Conservation (phyloP, 345 rosid species). For the Theobroma cacao region DNA sequence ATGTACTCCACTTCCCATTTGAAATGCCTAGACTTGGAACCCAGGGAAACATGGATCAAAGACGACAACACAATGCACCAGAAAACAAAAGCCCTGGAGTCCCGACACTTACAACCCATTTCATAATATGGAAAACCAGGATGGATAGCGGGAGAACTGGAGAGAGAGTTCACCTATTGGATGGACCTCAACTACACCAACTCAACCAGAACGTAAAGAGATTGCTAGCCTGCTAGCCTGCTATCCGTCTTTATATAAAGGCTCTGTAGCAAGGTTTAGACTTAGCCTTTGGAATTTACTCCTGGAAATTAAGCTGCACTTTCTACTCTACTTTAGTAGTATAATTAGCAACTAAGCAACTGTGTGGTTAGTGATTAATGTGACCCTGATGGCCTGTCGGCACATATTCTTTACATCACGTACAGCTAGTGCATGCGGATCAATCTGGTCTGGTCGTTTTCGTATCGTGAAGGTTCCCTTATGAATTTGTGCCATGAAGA, state of each 20-base stretch:
- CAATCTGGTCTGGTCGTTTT: background rate
- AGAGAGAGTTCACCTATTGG: background rate
- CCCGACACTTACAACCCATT: background rate
- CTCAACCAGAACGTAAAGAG: background rate
- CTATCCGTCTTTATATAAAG: background rate
- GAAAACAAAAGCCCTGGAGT: background rate
- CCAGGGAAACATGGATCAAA: slow-evolving; percentile 5
- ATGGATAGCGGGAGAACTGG: background rate
- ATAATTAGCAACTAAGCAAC: no score
- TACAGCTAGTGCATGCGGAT: background rate
- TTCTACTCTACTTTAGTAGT: no score
- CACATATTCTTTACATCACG: background rate
- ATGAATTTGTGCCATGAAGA: background rate
- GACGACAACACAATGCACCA: slow-evolving; percentile 5
- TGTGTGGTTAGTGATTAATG: no score
- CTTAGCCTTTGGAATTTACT: background rate
- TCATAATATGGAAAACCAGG: background rate
- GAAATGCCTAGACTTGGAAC: slow-evolving; percentile 30
- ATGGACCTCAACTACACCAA: no score
- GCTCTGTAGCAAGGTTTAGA: no score
- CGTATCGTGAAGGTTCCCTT: background rate
- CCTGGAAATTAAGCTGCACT: no score
- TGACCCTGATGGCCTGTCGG: background rate
- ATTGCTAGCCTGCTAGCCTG: background rate
- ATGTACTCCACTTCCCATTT: slow-evolving; percentile 69